A percentile compares a stretch with the other conserved stretches of the same genome.
Evolutionary conservation across 176 grass and related monocot genomes (phyloP).

Genomic region (Stipa capillata): DNA sequence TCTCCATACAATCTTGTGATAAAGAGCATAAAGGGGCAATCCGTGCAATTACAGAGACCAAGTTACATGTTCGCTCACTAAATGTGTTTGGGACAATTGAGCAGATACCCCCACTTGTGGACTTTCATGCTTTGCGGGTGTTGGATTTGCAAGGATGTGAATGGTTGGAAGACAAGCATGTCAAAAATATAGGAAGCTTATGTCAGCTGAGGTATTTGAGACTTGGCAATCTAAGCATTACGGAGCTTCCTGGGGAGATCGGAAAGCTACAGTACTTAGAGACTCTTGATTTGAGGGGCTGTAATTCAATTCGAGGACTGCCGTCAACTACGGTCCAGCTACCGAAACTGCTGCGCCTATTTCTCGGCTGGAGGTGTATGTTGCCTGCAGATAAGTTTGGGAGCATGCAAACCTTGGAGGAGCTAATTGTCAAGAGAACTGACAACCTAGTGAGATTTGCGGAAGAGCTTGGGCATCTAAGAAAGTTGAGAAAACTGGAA

Average conservation of each 20-base stretch:
- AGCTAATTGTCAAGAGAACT: rapidly evolving
- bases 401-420: not conserved
- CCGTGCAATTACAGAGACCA: not conserved
- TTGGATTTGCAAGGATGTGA: not conserved
- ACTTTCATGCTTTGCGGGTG: not conserved
- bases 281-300: not conserved
- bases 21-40: not conserved
- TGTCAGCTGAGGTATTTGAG: not conserved
- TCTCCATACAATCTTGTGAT: not conserved
- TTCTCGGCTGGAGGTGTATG: rapidly evolving
- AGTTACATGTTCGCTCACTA: not conserved
- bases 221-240: not conserved
- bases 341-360: not conserved
- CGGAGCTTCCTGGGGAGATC: not conserved
- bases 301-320: not conserved
- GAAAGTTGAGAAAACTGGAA: too few relatives aligned
- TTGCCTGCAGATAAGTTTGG: not conserved
- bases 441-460: not conserved
- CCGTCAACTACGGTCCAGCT: not conserved
- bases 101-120: not conserved
- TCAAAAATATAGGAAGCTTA: not conserved
- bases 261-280: not conserved
- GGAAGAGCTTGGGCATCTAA: too few relatives aligned
- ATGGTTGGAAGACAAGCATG: not conserved
- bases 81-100: rapidly evolving